Evolutionary conservation across 345 rosid species (phyloP).

Genomic region (Sonneratia caseolaris): DNA sequence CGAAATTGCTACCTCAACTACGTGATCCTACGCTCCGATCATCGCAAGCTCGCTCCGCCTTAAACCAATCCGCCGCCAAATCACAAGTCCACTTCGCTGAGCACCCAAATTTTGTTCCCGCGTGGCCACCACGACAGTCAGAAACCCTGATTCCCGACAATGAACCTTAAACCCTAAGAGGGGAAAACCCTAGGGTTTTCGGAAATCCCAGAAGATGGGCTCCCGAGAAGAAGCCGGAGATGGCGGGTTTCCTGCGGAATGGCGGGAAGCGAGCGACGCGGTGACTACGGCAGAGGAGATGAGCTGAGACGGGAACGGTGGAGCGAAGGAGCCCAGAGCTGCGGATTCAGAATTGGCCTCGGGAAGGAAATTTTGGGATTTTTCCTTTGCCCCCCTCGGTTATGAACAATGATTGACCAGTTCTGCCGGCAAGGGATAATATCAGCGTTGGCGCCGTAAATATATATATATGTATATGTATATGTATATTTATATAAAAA

Average conservation of each 20-base stretch:
- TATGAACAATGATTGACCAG: too few species aligned
- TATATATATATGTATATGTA: too few species aligned
- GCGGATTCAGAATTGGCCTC: too few species aligned
- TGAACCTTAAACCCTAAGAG: slow-evolving; percentile 22
- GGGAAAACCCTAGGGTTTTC: neutral
- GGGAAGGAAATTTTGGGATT: too few species aligned
- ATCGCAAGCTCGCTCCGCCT: neutral
- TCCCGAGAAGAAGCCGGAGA: too few species aligned
- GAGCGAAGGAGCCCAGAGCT: too few species aligned
- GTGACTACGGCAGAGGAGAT: too few species aligned
- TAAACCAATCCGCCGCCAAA: neutral
- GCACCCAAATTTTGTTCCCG: neutral
- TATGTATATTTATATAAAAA: too few species aligned
- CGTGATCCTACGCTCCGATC: neutral
- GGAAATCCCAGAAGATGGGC: slow-evolving; percentile 11
- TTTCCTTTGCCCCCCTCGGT: too few species aligned
- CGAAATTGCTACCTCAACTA: neutral
- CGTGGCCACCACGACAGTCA: neutral
- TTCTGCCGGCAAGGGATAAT: too few species aligned
- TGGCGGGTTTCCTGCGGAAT: neutral
- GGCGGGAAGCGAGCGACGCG: slow-evolving; percentile 6
- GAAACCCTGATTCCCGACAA: neutral
- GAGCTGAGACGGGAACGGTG: too few species aligned
- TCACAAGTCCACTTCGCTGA: neutral
- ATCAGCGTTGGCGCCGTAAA: too few species aligned